phyloP scores from a whole-genome alignment of 495 filamentous ascomycete species.

The Xylaria castorea region DNA sequence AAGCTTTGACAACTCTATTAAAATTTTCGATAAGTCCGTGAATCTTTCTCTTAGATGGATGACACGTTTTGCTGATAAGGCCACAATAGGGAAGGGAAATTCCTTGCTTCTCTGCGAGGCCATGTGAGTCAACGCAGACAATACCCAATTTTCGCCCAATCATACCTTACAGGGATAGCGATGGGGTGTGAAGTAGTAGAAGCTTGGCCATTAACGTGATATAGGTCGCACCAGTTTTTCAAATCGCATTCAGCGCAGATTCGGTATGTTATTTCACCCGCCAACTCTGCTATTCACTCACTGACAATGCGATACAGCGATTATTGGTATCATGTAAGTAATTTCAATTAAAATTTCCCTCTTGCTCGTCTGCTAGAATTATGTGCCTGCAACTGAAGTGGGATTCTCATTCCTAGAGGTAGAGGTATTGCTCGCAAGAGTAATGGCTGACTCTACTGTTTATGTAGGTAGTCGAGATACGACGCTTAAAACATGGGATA shows the following conservation, averaged over 20 bases:
- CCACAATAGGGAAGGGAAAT: conserved; percentile 66
- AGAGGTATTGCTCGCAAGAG: conserved; percentile 39
- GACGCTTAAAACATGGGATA: conserved; percentile 94
- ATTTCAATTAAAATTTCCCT: background rate
- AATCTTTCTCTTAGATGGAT: background rate
- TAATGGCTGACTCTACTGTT: background rate
- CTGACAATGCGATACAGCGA: conserved; percentile 18
- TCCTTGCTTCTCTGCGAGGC: conserved; percentile 83
- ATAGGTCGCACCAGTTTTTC: conserved; percentile 82
- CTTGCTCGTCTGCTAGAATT: background rate
- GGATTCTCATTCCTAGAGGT: conserved; percentile 65
- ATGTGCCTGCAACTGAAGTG: conserved; percentile 19
- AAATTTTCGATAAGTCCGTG: conserved; percentile 78
- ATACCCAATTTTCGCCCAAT: background rate
- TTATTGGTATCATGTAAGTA: conserved; percentile 28
- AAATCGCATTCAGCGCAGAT: conserved; percentile 89
- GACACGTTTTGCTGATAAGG: conserved; percentile 25
- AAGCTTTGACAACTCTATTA: conserved; percentile 91
- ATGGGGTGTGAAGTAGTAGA: background rate
- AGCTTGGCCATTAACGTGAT: conserved; percentile 27
- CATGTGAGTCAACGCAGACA: conserved; percentile 60
- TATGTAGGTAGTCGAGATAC: conserved; percentile 67
- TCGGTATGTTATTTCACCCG: conserved; percentile 48
- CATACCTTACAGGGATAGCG: background rate
- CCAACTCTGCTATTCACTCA: conserved; percentile 6